phyloP scores from a whole-genome alignment of 176 grass and related monocot species.

The Carex myosuroides region DNA sequence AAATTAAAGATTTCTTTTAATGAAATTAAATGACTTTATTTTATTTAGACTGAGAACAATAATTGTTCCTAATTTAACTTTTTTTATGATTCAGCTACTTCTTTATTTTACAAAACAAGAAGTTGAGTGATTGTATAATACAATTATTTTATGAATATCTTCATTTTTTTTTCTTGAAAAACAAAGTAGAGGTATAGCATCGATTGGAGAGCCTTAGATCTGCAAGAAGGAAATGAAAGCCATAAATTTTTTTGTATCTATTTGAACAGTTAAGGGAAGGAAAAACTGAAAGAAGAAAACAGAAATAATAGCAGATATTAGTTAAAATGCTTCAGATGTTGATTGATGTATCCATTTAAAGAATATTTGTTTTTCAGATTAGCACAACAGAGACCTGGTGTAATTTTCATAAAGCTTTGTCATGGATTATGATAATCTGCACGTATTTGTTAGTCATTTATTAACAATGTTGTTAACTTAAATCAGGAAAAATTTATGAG shows the following conservation, averaged over 20 bases:
- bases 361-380: neutral
- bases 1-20: neutral
- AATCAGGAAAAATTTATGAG: constrained; percentile 78
- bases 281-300: neutral
- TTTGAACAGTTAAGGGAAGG: neutral
- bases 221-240: neutral
- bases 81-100: neutral
- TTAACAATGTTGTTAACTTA: constrained; percentile 1
- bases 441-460: neutral
- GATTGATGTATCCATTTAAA: neutral
- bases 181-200: neutral
- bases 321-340: neutral
- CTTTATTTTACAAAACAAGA: neutral
- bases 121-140: neutral
- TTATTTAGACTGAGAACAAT: neutral
- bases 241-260: neutral
- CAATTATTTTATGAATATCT: neutral
- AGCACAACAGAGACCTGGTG: neutral
- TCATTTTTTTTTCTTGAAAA: neutral
- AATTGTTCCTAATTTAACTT: neutral
- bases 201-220: neutral
- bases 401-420: neutral
- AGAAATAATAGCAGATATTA: neutral
- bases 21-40: neutral
- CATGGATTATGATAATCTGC: neutral